Conservation (phyloP, 1,284 basidiomycete species). For the Stygiomarasmius scandens region DNA sequence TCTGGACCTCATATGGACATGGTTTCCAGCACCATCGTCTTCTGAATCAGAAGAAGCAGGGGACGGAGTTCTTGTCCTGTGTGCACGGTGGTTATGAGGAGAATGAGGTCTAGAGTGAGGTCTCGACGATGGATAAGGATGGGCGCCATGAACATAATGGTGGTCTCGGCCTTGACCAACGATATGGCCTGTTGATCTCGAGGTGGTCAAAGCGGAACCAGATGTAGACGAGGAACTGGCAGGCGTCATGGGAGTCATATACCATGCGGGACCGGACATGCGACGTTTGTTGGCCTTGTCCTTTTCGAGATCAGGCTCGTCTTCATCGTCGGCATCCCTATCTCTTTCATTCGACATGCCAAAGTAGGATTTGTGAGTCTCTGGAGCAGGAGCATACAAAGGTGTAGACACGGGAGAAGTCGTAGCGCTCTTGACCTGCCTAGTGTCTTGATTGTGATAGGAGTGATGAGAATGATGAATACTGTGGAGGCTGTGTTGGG, state of each 20-base stretch:
- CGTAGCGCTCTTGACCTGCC: conserved; percentile 65
- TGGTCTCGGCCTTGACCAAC: conserved; percentile 32
- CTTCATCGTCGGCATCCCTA: conserved; percentile 6
- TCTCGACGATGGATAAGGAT: conserved; percentile 7
- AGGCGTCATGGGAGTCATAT: conserved; percentile 38
- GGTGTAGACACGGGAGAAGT: conserved; percentile 67
- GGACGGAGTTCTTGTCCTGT: conserved; percentile 55
- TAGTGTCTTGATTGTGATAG: conserved; percentile 18
- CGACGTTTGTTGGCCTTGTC: conserved; percentile 33
- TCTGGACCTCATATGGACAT: conserved; percentile 2
- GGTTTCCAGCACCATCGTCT: conserved; percentile 9
- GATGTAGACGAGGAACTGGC: conserved; percentile 16
- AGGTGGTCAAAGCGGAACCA: conserved; percentile 31
- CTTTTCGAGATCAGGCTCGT: conserved; percentile 12
- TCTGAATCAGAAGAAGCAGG: conserved; percentile 73
- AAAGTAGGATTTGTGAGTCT: conserved; percentile 46
- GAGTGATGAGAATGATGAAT: too few relatives aligned
- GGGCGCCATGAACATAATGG: conserved; percentile 4
- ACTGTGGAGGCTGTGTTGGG: conserved; percentile 2
- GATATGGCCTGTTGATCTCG: conserved; percentile 46
- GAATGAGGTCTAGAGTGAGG: conserved; percentile 14
- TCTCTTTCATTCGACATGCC: conserved; percentile 44
- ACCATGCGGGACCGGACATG: conserved; percentile 57
- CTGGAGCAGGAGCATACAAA: conserved; percentile 33
- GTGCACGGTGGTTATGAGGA: conserved; percentile 24